phyloP scores from a whole-genome alignment of 2,329 filamentous ascomycete species.

The Nannizziopsis barbatae region DNA sequence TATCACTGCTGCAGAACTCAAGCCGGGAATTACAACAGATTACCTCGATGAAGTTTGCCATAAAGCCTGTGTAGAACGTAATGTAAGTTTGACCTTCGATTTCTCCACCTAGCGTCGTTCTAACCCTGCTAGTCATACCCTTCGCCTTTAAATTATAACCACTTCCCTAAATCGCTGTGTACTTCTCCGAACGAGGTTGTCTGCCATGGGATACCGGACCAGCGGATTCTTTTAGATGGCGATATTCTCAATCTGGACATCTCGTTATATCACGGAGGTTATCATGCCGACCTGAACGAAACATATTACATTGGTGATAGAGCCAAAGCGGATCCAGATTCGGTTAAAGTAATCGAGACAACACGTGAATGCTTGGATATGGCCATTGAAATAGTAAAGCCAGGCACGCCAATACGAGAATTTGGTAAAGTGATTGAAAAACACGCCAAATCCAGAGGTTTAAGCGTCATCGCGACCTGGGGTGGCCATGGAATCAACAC shows the following conservation, averaged over 20 bases:
- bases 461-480: slow-evolving; percentile 79
- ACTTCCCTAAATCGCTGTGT: slow-evolving; percentile 91
- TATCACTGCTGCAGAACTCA: slow-evolving; percentile 65
- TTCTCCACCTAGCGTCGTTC: no score
- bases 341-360: slow-evolving; percentile 73
- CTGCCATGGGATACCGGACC: slow-evolving; percentile 89
- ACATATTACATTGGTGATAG: slow-evolving; percentile 88
- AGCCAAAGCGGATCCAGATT: slow-evolving; percentile 65
- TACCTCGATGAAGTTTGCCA: slow-evolving; percentile 83
- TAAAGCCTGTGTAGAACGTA: slow-evolving; percentile 75
- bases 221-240: slow-evolving; percentile 68
- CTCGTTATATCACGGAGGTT: slow-evolving; percentile 77
- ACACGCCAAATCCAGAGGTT: slow-evolving; percentile 65
- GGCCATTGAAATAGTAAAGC: slow-evolving; percentile 77
- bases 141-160: slow-evolving; percentile 79
- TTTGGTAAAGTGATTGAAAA: slow-evolving; percentile 87
- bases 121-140: slow-evolving; percentile 62
- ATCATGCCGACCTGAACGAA: slow-evolving; percentile 87
- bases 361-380: slow-evolving; percentile 71
- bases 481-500: slow-evolving; percentile 85
- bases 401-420: slow-evolving; percentile 72
- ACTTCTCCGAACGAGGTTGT: slow-evolving; percentile 90
- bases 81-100: slow-evolving; percentile 46
- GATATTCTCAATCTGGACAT: slow-evolving; percentile 93
- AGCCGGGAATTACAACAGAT: slow-evolving; percentile 80